Percentiles rank a stretch among this genome's conserved stretches.
phyloP scores from a whole-genome alignment of 768 basidiomycete species.

The Termitomyces sp. region DNA sequence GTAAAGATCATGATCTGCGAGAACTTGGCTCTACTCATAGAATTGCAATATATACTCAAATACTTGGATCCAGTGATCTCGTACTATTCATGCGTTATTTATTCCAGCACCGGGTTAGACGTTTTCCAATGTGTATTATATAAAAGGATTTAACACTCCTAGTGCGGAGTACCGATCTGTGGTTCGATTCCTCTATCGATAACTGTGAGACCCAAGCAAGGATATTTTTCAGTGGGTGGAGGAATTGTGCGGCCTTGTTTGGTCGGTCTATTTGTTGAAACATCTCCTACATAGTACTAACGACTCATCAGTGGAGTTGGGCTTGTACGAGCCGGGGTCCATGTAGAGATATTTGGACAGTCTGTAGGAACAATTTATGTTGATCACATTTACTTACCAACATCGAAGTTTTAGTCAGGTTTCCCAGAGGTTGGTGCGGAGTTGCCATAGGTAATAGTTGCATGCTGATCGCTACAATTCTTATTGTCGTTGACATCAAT shows the following conservation, averaged over 20 bases:
- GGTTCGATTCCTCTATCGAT: background rate
- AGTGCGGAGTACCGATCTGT: background rate
- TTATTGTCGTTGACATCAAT: background rate
- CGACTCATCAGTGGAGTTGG: slow-evolving; percentile 30
- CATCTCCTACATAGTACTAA: background rate
- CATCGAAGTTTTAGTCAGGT: slow-evolving; percentile 26
- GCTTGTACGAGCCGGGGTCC: slow-evolving; percentile 35
- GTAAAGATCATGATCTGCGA: background rate
- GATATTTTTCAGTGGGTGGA: slow-evolving; percentile 47
- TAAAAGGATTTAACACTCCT: background rate
- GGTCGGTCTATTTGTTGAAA: slow-evolving; percentile 16
- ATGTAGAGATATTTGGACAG: slow-evolving; percentile 46
- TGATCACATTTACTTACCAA: background rate
- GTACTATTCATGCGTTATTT: too few species aligned
- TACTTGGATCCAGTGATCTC: background rate
- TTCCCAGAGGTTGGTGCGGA: slow-evolving; percentile 54
- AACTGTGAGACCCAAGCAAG: slow-evolving; percentile 18
- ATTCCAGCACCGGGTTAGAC: background rate
- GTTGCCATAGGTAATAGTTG: slow-evolving; percentile 35
- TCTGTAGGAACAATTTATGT: slow-evolving; percentile 25
- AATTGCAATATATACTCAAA: too few species aligned
- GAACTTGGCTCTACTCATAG: background rate
- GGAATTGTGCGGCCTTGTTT: slow-evolving; percentile 49
- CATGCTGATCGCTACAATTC: background rate
- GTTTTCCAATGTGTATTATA: background rate